Evolutionary conservation across 768 basidiomycete species (phyloP).

Genomic region (Boletus coccyginus): DNA sequence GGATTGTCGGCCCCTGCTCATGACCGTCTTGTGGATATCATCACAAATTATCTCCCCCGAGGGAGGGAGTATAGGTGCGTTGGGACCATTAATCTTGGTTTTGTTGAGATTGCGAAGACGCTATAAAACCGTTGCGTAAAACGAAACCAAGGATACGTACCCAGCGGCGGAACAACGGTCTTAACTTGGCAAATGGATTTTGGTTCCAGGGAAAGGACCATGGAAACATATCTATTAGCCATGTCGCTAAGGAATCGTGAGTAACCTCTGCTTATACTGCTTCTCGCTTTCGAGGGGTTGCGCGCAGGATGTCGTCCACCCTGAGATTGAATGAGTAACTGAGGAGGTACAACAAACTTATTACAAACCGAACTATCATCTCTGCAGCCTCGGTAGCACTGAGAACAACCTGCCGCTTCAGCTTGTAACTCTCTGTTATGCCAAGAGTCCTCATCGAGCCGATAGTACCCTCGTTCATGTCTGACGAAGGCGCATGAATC

Average conservation of each 20-base stretch:
- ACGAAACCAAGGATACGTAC: background rate
- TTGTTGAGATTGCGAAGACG: background rate
- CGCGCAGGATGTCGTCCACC: slow-evolving; percentile 89
- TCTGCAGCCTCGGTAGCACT: slow-evolving; percentile 96
- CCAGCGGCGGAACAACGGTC: background rate
- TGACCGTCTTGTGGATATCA: no score
- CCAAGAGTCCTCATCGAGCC: slow-evolving; percentile 88
- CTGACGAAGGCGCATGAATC: slow-evolving; percentile 36
- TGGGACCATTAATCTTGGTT: background rate
- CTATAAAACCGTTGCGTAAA: background rate
- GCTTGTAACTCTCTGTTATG: slow-evolving; percentile 94
- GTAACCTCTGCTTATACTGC: slow-evolving; percentile 46
- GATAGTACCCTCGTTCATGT: slow-evolving; percentile 84
- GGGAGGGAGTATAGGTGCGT: no score
- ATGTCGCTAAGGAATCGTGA: background rate
- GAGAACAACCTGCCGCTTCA: slow-evolving; percentile 92
- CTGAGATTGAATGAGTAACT: slow-evolving; percentile 36
- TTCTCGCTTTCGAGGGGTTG: slow-evolving; percentile 83
- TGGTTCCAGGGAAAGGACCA: background rate
- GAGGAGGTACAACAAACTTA: background rate
- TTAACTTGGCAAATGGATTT: background rate
- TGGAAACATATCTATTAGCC: slow-evolving; percentile 2
- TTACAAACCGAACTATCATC: slow-evolving; percentile 89
- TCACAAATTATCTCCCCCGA: background rate
- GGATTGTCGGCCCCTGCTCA: no score